phyloP scores from a whole-genome alignment of 164 flowering plant genomes.

The Vitis cinerea region DNA sequence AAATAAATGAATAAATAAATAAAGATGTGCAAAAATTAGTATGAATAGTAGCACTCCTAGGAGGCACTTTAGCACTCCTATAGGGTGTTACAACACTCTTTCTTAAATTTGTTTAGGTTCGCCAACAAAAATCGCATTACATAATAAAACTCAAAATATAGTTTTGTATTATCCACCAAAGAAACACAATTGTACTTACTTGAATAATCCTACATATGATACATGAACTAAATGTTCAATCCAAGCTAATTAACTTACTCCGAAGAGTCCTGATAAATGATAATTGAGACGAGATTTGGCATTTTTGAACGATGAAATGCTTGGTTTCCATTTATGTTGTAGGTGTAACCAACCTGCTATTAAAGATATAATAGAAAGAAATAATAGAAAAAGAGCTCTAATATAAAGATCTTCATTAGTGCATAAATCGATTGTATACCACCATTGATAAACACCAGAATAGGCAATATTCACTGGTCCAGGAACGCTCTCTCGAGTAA shows the following conservation, averaged over 20 bases:
- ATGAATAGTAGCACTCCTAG: too few species aligned
- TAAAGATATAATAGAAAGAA: not conserved
- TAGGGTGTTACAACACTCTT: too few species aligned
- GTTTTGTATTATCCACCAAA: too few species aligned
- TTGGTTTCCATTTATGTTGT: not conserved
- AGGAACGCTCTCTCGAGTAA: constrained; percentile 2
- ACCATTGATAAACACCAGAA: constrained; percentile 20
- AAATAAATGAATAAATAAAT: too few species aligned
- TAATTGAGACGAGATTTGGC: not conserved
- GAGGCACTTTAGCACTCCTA: too few species aligned
- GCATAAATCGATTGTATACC: constrained; percentile 17
- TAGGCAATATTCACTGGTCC: constrained; percentile 14
- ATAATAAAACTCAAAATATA: too few species aligned
- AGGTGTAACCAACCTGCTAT: not conserved
- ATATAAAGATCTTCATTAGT: constrained; percentile 20
- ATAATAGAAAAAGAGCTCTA: constrained; percentile 11
- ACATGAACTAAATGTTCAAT: not conserved
- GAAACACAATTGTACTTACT: too few species aligned
- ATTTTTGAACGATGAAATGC: constrained; percentile 9
- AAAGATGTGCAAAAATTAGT: too few species aligned
- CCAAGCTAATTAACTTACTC: not conserved
- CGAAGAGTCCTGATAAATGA: not conserved
- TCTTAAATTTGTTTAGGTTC: too few species aligned
- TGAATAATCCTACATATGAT: too few species aligned
- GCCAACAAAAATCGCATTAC: too few species aligned